Evolutionary conservation across 2,329 filamentous ascomycete species (phyloP).

Genomic region (Trichophyton benhamiae): DNA sequence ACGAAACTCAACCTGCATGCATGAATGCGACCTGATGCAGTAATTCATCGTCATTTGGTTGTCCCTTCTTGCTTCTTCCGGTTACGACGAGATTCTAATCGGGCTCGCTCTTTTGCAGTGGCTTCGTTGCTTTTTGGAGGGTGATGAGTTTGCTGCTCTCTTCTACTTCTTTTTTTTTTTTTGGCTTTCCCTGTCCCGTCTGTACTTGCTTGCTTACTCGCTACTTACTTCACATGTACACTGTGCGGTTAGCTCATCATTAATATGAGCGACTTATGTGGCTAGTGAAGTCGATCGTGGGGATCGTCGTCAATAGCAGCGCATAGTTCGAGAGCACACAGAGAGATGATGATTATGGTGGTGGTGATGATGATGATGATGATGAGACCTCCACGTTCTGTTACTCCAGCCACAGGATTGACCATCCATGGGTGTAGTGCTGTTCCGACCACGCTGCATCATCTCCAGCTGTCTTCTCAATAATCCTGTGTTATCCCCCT

Average conservation of each 20-base stretch:
- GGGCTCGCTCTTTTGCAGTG: background rate
- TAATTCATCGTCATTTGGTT: background rate
- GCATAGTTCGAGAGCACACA: background rate
- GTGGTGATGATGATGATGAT: too few species aligned
- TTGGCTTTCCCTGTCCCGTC: background rate
- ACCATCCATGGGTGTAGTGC: background rate
- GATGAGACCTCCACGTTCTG: background rate
- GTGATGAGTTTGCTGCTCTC: background rate
- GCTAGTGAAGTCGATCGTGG: slow-evolving; percentile 1
- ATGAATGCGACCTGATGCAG: background rate
- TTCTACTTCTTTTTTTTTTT: background rate
- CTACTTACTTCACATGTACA: background rate
- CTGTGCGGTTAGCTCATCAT: too few species aligned
- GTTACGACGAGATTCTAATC: background rate
- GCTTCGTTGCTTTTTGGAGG: background rate
- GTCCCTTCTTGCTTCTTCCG: slow-evolving; percentile 1
- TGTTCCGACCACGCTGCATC: background rate
- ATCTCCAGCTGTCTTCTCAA: too few species aligned
- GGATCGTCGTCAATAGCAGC: background rate
- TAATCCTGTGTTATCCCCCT: too few species aligned
- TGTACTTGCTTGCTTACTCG: too few species aligned
- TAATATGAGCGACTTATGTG: background rate
- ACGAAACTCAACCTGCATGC: background rate
- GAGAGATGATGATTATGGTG: too few species aligned
- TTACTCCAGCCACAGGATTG: background rate